Percentiles rank a stretch among this genome's conserved stretches.
Conservation (phyloP, 2,329 filamentous ascomycete genomes). For the Thielaviopsis punctulata region DNA sequence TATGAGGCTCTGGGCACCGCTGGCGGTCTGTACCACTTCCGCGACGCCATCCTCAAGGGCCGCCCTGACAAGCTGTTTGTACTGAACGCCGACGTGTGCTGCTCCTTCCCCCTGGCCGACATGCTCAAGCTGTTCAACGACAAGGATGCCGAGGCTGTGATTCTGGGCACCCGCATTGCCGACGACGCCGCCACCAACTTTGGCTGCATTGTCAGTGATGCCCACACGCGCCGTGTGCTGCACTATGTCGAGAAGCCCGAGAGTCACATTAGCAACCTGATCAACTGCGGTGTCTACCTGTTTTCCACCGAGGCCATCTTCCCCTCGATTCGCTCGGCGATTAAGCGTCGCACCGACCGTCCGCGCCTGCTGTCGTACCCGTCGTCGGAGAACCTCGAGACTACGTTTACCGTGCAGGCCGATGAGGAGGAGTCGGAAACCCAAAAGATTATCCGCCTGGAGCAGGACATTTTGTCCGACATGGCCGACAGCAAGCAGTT, state of each 20-base stretch:
- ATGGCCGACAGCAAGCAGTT: slow-evolving; percentile 95
- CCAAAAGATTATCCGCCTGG: slow-evolving; percentile 78
- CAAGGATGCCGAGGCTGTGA: slow-evolving; percentile 90
- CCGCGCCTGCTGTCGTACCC: slow-evolving; percentile 89
- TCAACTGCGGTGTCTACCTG: slow-evolving; percentile 98
- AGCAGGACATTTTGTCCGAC: slow-evolving; percentile 92
- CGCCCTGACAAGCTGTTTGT: slow-evolving; percentile 91
- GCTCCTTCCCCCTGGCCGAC: slow-evolving; percentile 86
- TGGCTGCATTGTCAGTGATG: slow-evolving; percentile 90
- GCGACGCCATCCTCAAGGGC: slow-evolving; percentile 94
- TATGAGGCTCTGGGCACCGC: slow-evolving; percentile 93
- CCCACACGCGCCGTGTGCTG: slow-evolving; percentile 83
- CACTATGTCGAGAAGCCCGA: slow-evolving; percentile 99
- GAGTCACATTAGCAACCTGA: slow-evolving; percentile 91
- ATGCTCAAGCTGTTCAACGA: slow-evolving; percentile 92
- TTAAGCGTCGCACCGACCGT: slow-evolving; percentile 86
- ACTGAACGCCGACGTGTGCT: slow-evolving; percentile 95
- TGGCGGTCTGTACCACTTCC: slow-evolving; percentile 95
- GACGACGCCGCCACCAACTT: slow-evolving; percentile 92
- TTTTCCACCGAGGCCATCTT: slow-evolving; percentile 94
- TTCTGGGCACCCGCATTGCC: slow-evolving; percentile 78
- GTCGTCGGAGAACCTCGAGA: slow-evolving; percentile 80
- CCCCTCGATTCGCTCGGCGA: slow-evolving; percentile 81
- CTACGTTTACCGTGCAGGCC: slow-evolving; percentile 36
- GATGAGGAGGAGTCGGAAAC: slow-evolving; percentile 62